Percentiles rank a stretch among this genome's conserved stretches.
Conservation (phyloP, 2,329 filamentous ascomycete species). For the Colletotrichum somersetense region DNA sequence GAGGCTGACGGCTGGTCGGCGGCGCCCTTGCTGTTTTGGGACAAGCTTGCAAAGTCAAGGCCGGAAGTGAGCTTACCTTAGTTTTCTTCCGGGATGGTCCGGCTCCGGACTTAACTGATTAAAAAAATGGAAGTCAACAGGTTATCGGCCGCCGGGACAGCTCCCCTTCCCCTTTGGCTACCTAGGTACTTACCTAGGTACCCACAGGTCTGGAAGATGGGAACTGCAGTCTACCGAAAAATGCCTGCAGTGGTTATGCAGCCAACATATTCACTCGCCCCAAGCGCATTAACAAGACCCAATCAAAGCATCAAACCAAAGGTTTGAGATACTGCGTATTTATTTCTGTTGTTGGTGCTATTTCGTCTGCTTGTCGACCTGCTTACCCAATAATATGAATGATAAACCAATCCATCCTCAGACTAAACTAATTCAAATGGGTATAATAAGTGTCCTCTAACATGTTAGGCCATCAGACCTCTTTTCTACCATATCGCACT, state of each 20-base stretch:
- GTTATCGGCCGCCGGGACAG: not conserved
- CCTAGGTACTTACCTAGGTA: not conserved
- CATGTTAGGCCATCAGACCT: not conserved
- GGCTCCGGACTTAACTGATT: not conserved
- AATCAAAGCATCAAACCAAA: not conserved
- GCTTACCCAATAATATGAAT: too few species aligned
- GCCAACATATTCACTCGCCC: not conserved
- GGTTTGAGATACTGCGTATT: not conserved
- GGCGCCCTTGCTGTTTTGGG: slow-evolving; percentile 12
- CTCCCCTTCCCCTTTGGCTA: not conserved
- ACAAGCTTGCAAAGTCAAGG: not conserved
- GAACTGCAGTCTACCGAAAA: not conserved
- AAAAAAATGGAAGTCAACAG: not conserved
- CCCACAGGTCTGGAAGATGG: not conserved
- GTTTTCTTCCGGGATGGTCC: not conserved
- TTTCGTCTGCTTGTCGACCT: not conserved
- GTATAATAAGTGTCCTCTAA: slow-evolving; percentile 31
- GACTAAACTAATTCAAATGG: slow-evolving; percentile 18
- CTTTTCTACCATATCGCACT: not conserved
- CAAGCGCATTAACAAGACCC: not conserved
- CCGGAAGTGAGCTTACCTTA: not conserved
- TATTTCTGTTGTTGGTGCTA: not conserved
- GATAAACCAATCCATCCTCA: not conserved
- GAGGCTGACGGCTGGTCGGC: slow-evolving; percentile 14
- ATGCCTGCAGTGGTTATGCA: not conserved